Base-by-base conservation (phyloP, 345 rosid species). In the Acer saccharum region DNA sequence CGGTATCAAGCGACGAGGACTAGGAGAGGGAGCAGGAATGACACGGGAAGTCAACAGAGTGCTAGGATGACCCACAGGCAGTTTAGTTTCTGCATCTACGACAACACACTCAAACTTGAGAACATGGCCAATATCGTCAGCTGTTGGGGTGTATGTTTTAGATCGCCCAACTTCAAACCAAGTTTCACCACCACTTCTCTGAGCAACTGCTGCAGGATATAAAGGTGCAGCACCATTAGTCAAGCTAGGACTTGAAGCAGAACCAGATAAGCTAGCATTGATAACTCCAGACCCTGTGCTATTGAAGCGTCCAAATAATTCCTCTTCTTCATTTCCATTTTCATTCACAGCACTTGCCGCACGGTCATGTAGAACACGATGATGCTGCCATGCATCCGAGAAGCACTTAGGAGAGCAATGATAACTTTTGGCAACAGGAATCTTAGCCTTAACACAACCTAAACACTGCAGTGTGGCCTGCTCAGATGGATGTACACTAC, bases 351-450 rank as follows among this genome's bases (percentile, higher is more conserved):
- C 87, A 88, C 88, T 91, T 65, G 92, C 92, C 69, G 99, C 98
- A 72, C 97, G 98, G 71, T 96, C 98, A 76, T 96, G 99, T 74
- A 96, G 82, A 74, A 87, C 91, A 61, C 98, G 97, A 79, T 96
- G 99, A 86, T 94, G 99, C 86, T 94, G 97, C 99, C 99, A 95
- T 68, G 99, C 96, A 86, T 95, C 98, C 2, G 93, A 85, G 82
- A 93, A 95, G 80, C 99, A 95, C 83, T 90, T 93, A 4, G 99
- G 90, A 13, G 97, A 86, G 78, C 99, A 95, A 76, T 95, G 99
- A 76, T 91, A 95, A 84, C 99, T 93, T 81, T 91, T 93, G 74
- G 92, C 78, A 29, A 87, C 91, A n/a, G 95, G 93, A 78, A 92
- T 79, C 84, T 96, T 96, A 27, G 95, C 90, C 84, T 93, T 95